Base-by-base conservation (phyloP, 192 early-diverging fungal genomes). In the Backusella mclennaniae region DNA sequence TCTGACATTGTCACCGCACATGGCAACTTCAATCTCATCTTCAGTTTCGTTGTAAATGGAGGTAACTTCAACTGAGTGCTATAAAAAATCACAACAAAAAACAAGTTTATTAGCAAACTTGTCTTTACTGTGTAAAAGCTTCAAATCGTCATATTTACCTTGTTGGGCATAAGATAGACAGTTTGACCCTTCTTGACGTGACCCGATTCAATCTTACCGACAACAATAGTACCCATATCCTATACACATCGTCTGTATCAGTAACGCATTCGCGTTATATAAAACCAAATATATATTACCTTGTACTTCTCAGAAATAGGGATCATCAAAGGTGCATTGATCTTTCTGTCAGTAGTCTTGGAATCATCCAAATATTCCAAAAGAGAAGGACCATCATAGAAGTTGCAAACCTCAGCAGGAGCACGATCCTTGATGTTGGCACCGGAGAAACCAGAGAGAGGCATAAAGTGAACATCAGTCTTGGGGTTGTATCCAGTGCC, bases 151-250 rank as follows among this genome's bases (percentile, higher is more conserved):
- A 84, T 17, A 3, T 73, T 67, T 77, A 91, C 90, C 86, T 89
- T 93, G 85, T 97, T 96, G 73, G 98, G 98, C 97, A 99, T 97
- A 71, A 99, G 82, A 39, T 97, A 67, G 3, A 99, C 87, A 75
- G 75, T 79, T 71, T 96, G 93, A 39, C 96, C 96, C 87, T 96
- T 94, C 85, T 89, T 93, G 73, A 99, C 83, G 66, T 86, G 85
- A 35, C 98, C 98, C 38, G 95, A 93, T 84, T 99, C 98, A 73
- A 99, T 90, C 88, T 99, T 99, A 75, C 98, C 98, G 17, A 92
- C 92, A 41, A 98, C 89, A 42, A 99, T 84, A 1, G 95, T 97
- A 72, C 98, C 98, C 97, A 99, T 97, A 80, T 99, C 97, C 91
- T 89, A 35, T 52, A 59, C 12, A 3, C 38, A 39, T 11, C 38